Evolutionary conservation across 192 early-diverging fungal species (phyloP), one percentile per base, ranked within the genome.

Genomic region (Backusella morwellensis): DNA sequence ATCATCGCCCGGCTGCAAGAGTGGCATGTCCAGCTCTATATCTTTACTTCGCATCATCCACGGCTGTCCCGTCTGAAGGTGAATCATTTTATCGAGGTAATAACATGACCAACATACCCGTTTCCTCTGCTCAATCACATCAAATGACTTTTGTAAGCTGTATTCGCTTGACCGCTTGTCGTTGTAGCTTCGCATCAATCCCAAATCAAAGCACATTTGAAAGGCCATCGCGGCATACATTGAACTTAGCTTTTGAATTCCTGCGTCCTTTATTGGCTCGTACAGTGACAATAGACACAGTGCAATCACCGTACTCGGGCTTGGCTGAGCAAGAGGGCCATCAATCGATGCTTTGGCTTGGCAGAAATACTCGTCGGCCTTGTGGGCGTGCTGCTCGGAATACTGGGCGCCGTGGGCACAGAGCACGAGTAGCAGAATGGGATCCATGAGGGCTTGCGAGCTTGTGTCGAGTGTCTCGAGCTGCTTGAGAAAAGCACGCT

Each of bases 61-160:
- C 35, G 80, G 73, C 0, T 77, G 73, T 11, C 73, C 74, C 2
- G 67, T 71, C 8, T 66, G 47, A 29, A 73, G 36, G 63, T 74
- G 78, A 6, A 71, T 70, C 34, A 78, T 9, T 35, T 82, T 82
- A 73, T 82, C 81, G n/a, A 82, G 42, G 73, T 77, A 78, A 32
- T 82, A 82, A 52, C 81, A 82, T 21, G 74, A 74, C 81, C 81
- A 82, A 19, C 74, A 78, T 7, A 82, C 44, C 21, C 81, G 23
- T 54, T 78, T 78, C n/a, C 74, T 54, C n/a, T 78, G 56, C 50
- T 82, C 81, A 21, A 75, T 73, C 8, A 69, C 66, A 35, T 81
- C 71, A 14, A 74, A 12, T 54, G 32, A 44, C 34, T 73, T 38
- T 36, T 8, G 21, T 73, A 29, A 15, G n/a, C 66, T 63, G 19